Evolutionary conservation across 1,284 basidiomycete genomes (phyloP).

Genomic region (Ceratobasidium sp.): DNA sequence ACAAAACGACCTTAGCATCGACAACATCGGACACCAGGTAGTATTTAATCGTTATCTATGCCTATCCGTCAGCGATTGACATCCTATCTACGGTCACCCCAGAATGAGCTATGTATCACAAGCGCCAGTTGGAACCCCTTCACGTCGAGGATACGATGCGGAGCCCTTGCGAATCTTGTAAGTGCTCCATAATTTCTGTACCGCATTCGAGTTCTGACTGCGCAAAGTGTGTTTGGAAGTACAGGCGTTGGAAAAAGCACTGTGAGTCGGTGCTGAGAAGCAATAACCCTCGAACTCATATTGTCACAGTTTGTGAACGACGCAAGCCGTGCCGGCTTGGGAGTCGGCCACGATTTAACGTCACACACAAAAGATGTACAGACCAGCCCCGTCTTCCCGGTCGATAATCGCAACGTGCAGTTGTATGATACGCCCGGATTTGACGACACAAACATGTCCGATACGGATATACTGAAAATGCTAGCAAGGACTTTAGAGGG

Average conservation of each 20-base stretch:
- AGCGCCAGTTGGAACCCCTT: too few species aligned
- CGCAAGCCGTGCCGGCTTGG: slow-evolving; percentile 41
- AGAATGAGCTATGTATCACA: not conserved
- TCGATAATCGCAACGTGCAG: slow-evolving; percentile 41
- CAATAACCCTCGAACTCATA: not conserved
- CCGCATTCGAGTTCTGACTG: too few species aligned
- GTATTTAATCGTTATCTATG: slow-evolving; percentile 5
- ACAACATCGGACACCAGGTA: not conserved
- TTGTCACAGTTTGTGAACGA: slow-evolving; percentile 17
- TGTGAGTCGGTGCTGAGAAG: not conserved
- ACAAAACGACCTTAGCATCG: not conserved
- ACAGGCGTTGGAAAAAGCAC: slow-evolving; percentile 36
- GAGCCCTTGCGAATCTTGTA: not conserved
- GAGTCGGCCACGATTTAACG: slow-evolving; percentile 49
- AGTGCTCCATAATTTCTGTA: not conserved
- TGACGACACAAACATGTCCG: slow-evolving; percentile 29
- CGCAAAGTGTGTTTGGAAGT: slow-evolving; percentile 16
- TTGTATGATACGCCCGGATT: slow-evolving; percentile 42
- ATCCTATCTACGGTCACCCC: not conserved
- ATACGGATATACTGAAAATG: slow-evolving; percentile 27
- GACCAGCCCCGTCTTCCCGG: not conserved
- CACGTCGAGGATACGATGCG: too few species aligned
- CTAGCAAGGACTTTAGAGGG: slow-evolving; percentile 27
- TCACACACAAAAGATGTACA: slow-evolving; percentile 51
- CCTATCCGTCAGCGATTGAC: not conserved